Conservation (phyloP, 2,329 filamentous ascomycete genomes). For the Immersiporthe knoxdaviesiana region DNA sequence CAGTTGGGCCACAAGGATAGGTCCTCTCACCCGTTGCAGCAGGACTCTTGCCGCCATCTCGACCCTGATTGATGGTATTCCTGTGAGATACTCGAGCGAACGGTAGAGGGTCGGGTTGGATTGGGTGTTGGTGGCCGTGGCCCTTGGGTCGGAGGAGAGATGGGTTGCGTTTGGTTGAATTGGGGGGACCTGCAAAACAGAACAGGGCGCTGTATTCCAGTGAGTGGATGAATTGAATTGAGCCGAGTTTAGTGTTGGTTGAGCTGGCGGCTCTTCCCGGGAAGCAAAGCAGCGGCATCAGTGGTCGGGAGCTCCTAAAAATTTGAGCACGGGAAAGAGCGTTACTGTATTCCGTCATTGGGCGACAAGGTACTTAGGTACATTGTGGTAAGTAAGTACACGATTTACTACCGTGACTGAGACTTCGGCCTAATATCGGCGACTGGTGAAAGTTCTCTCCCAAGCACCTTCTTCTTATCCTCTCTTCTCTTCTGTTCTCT, state of each 20-base stretch:
- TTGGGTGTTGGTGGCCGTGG: neutral
- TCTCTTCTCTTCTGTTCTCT: neutral
- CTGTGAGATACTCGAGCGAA: conserved; percentile 15
- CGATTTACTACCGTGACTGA: no score
- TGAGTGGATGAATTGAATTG: neutral
- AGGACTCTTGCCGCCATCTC: conserved; percentile 65
- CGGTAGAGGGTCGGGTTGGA: conserved; percentile 22
- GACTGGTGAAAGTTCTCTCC: neutral
- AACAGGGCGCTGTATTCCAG: neutral
- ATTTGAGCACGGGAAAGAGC: conserved; percentile 15
- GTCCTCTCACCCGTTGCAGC: conserved; percentile 54
- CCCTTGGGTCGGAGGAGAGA: neutral
- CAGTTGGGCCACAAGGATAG: conserved; percentile 15
- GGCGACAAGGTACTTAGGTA: conserved; percentile 1
- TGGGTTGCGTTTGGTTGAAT: neutral
- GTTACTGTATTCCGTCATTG: conserved; percentile 13
- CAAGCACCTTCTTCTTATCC: neutral
- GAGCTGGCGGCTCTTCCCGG: conserved; percentile 30
- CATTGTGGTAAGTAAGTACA: no score
- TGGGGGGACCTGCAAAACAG: neutral
- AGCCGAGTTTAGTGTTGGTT: neutral
- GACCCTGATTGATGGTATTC: conserved; percentile 49
- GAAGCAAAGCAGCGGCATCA: neutral
- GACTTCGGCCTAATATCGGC: conserved; percentile 21
- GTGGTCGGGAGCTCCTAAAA: conserved; percentile 22